Base-by-base conservation (phyloP, 2,329 filamentous ascomycete genomes). In the Alternaria longipes region DNA sequence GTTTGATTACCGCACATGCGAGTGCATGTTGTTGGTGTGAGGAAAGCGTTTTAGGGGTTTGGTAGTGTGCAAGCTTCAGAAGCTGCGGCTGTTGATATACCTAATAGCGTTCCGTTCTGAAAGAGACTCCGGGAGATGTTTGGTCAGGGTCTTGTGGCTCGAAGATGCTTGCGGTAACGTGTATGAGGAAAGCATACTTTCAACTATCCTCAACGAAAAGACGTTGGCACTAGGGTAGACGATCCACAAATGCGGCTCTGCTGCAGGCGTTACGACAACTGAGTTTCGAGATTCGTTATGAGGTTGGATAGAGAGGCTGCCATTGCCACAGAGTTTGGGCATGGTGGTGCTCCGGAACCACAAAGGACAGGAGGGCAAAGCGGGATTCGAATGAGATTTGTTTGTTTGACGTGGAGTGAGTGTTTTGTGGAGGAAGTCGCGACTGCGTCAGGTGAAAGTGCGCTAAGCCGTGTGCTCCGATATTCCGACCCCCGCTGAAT, bases 241-340 rank as follows among this genome's bases (percentile, higher is more conserved):
- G 52, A 38, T 53, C 28, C 54, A 60, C 50, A 36, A 53, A 60
- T 63, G 60, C 56, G 60, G 60, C 60, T 63, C 60, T 63, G 57
- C 57, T 47, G 60, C 52, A 57, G 57, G 57, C 44, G 16, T n/a
- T 28, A 26, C 4, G 32, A 30, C 11, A 30, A 30, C 38, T 56
- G 54, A 44, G 40, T 34, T 16, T 34, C 42, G 18, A 53, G 36
- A 16, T 40, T 32, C 18, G 18, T 36, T 42, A 32, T 51, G 50
- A 51, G 26, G 40, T 54, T 26, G 34, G 59, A n/a, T 20, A 36
- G 14, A 24, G 32, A 30, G 20, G 34, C 54, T 42, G 24, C 20
- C 16, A 49, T n/a, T 24, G 41, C 47, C 3, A 20, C 8, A 1
- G 18, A 16, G 12, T 7, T 36, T 8, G 9, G 9, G 4, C 7